Conservation (phyloP, 2,329 filamentous ascomycete genomes). For the Xylariaceae sp. region DNA sequence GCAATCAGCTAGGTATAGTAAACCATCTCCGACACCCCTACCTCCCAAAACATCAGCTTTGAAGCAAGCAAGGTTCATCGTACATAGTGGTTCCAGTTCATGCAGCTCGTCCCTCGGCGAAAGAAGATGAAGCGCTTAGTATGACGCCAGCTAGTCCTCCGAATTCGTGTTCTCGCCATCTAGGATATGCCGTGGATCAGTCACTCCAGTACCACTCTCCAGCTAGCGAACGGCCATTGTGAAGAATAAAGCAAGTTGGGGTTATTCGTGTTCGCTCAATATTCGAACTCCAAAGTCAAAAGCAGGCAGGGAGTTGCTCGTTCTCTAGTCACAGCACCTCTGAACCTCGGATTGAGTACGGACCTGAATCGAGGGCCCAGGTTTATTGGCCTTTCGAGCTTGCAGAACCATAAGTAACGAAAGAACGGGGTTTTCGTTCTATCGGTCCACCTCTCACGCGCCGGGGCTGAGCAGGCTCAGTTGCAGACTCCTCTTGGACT, state of each 20-base stretch:
- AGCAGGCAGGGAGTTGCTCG: neutral
- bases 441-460: slow-evolving; percentile 14
- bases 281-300: neutral
- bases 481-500: neutral
- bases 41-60: neutral
- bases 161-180: too few relatives aligned
- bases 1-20: slow-evolving; percentile 5
- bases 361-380: neutral
- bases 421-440: slow-evolving; percentile 12
- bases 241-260: neutral
- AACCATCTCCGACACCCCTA: neutral
- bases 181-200: neutral
- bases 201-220: neutral
- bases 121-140: neutral
- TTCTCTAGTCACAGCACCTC: neutral
- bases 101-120: neutral
- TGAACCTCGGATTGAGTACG: neutral
- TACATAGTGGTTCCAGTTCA: neutral
- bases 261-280: neutral
- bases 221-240: neutral
- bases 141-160: neutral
- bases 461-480: neutral
- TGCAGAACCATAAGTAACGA: slow-evolving; percentile 20
- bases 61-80: neutral
- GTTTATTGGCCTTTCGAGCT: neutral